phyloP scores from a whole-genome alignment of 2,329 filamentous ascomycete species.

The Trichoderma gracile region DNA sequence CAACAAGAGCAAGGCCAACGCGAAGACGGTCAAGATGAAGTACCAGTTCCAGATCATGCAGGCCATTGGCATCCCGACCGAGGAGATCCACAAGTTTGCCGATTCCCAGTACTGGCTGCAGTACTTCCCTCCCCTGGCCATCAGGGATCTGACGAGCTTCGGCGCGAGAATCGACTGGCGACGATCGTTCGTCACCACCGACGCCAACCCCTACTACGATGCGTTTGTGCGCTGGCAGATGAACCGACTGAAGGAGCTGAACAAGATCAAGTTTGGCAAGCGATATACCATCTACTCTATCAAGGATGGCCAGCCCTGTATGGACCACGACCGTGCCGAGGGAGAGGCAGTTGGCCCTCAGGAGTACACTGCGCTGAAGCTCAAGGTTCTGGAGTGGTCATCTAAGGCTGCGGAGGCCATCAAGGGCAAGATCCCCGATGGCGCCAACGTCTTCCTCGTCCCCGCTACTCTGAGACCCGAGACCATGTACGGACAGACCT shows the following conservation, averaged over 20 bases:
- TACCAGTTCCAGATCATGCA: constrained; percentile 97
- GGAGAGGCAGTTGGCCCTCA: constrained; percentile 66
- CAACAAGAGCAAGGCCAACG: constrained; percentile 88
- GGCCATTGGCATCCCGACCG: constrained; percentile 79
- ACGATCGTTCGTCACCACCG: constrained; percentile 88
- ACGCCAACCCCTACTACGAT: constrained; percentile 96
- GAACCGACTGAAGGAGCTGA: constrained; percentile 82
- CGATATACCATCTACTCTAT: constrained; percentile 82
- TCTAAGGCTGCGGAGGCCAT: constrained; percentile 70
- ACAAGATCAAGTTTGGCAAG: constrained; percentile 93
- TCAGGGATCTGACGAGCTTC: constrained; percentile 77
- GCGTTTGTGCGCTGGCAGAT: constrained; percentile 97
- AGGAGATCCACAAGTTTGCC: constrained; percentile 91
- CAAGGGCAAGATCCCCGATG: constrained; percentile 74
- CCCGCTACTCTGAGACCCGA: constrained; percentile 91
- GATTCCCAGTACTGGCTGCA: constrained; percentile 91
- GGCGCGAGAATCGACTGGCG: constrained; percentile 92
- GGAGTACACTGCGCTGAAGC: constrained; percentile 90
- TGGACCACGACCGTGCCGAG: constrained; percentile 51
- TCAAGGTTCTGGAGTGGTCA: constrained; percentile 88
- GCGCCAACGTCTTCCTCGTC: constrained; percentile 82
- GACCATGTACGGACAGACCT: constrained; percentile 98
- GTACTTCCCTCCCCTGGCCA: constrained; percentile 67
- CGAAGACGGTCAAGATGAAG: constrained; percentile 89
- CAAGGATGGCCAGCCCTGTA: constrained; percentile 49